A percentile compares a stretch with the other conserved stretches of the same genome.
Evolutionary conservation across 2,329 filamentous ascomycete species (phyloP).

Genomic region (Aspergillus sp.): DNA sequence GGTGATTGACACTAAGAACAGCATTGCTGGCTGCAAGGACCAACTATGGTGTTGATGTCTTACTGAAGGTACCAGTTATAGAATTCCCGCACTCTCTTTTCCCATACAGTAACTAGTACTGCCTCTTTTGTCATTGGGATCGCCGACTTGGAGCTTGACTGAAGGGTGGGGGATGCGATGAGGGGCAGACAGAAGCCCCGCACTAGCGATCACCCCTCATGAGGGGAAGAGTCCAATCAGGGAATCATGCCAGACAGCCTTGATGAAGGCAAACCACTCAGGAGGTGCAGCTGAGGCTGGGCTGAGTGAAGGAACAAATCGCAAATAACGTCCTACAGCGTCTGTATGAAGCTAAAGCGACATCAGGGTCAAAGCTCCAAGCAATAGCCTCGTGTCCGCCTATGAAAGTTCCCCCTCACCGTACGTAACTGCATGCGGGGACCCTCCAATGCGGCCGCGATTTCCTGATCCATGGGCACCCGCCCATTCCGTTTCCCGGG

Average conservation of each 20-base stretch:
- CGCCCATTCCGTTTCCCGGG: background rate
- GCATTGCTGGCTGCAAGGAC: background rate
- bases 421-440: slow-evolving; percentile 4
- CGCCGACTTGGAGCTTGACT: background rate
- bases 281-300: background rate
- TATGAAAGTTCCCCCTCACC: background rate
- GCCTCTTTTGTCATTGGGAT: background rate
- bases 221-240: slow-evolving; percentile 13
- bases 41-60: background rate
- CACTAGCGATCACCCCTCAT: slow-evolving; percentile 11
- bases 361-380: background rate
- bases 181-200: slow-evolving; percentile 1
- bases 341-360: background rate
- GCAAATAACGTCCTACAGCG: background rate
- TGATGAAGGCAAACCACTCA: background rate
- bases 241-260: background rate
- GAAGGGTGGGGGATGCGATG: background rate
- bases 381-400: background rate
- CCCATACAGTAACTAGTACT: background rate
- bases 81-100: background rate
- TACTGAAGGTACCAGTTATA: background rate
- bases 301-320: background rate
- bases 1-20: no score
- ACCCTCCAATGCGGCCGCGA: background rate
- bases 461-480: background rate